Base-by-base conservation (phyloP, 2,329 filamentous ascomycete species). In the Aspergillus costaricaensis region DNA sequence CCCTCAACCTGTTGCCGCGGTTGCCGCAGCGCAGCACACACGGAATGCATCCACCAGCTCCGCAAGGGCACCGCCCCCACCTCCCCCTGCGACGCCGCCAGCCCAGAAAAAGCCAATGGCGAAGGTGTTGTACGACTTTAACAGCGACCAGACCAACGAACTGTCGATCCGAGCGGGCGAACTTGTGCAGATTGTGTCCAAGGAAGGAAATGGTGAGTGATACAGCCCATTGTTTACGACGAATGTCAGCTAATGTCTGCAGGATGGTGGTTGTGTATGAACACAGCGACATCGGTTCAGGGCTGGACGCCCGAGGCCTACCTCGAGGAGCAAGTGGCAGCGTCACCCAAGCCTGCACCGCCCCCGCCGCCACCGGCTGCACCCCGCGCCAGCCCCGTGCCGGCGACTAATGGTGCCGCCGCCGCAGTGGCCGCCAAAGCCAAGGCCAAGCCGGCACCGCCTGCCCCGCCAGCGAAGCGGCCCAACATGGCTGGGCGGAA, bases 261-360 rank as follows among this genome's bases (percentile, higher is more conserved):
- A 96, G 94, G 95, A 56, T 99, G 95, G 95, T 98, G 94, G 94
- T 83, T 98, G 50, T 95, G 89, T 64, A 94, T 92, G 81, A 91
- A 89, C 63, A 78, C 80, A 52, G 80, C 86, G 69, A 82, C 82
- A 50, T 82, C 83, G 67, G 86, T 86, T n/a, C 91, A 95, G 77
- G 95, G 92, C 55, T 99, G 95, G 95, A 87, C 95, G 3, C 95
- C 95, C 0, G 91, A 93, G 19, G 92, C 94, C 19, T 99, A 99
- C 71, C 89, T 99, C 8, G 90, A 98, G 77, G 93, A 97, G 62
- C 74, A 80, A 61, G 71, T 69, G 4, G 84, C 83, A 23, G 80
- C 85, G 12, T 80, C 83, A 7, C 84, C 88, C 9, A 85, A 86
- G 23, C 84, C 88, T 4, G 81, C 86, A 4, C 83, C 86, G 6